phyloP scores from a whole-genome alignment of 192 early-diverging fungal species.

The Mortierella hygrophila region DNA sequence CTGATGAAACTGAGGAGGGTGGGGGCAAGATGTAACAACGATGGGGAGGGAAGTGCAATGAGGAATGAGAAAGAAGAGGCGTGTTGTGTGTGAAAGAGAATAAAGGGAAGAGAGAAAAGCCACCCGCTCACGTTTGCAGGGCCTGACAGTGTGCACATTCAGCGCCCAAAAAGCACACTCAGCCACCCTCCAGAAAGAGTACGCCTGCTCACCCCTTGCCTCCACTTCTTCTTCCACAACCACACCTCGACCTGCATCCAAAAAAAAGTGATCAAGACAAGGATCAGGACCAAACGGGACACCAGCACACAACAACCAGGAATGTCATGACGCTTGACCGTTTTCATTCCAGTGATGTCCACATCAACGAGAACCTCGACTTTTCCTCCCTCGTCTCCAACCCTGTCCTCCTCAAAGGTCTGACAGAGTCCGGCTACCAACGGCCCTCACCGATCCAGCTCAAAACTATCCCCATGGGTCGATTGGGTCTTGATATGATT shows the following conservation, averaged over 20 bases:
- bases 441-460: constrained; percentile 74
- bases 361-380: constrained; percentile 67
- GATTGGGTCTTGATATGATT: constrained; percentile 78
- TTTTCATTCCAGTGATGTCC: constrained; percentile 62
- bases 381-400: constrained; percentile 64
- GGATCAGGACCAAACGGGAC: constrained; percentile 5
- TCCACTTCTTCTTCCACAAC: not conserved
- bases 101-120: no score
- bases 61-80: no score
- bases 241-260: not conserved
- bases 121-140: no score
- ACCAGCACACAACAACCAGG: not conserved
- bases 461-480: constrained; percentile 70
- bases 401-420: constrained; percentile 55
- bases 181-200: not conserved
- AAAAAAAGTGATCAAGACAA: not conserved
- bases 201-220: no score
- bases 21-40: no score
- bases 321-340: constrained; percentile 39
- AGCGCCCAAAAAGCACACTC: not conserved
- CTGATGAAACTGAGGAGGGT: no score
- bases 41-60: no score
- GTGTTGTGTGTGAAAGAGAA: no score
- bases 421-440: constrained; percentile 64
- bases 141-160: no score